phyloP scores from a whole-genome alignment of 1,139 yeast species.

The Groenewaldozyma auringiensis region DNA sequence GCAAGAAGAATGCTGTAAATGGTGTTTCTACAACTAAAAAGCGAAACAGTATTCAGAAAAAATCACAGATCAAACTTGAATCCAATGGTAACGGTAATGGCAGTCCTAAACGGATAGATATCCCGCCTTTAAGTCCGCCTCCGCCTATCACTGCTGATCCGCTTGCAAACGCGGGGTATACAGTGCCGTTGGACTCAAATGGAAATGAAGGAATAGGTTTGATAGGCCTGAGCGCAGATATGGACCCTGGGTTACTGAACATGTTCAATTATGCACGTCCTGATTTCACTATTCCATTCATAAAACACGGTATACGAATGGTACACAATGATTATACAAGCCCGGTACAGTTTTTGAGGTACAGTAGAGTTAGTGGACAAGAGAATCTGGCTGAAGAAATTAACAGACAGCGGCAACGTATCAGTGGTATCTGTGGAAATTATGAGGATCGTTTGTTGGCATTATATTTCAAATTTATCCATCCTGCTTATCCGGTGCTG shows the following conservation, averaged over 20 bases:
- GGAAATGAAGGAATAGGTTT: constrained; percentile 23
- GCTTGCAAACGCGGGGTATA: background rate
- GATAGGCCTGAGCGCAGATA: constrained; percentile 31
- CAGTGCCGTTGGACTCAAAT: background rate
- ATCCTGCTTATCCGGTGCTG: constrained; percentile 33
- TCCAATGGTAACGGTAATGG: background rate
- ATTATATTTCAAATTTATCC: constrained; percentile 30
- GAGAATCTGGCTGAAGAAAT: constrained; percentile 12
- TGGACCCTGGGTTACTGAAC: constrained; percentile 30
- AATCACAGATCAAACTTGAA: background rate
- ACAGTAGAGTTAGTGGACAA: constrained; percentile 17
- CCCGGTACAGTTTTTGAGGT: constrained; percentile 27
- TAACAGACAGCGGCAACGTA: constrained; percentile 19
- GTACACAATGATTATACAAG: constrained; percentile 21
- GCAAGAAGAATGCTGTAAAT: background rate
- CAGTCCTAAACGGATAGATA: background rate
- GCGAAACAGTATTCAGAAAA: too few relatives aligned
- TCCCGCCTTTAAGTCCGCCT: background rate
- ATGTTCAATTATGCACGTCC: constrained; percentile 23
- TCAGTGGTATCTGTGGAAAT: constrained; percentile 20
- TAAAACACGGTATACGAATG: constrained; percentile 28
- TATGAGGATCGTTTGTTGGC: constrained; percentile 29
- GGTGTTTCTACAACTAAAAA: background rate
- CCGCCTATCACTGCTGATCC: background rate
- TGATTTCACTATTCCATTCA: constrained; percentile 21